Percentiles rank a stretch among this genome's conserved stretches.
These are phyloP conservation scores for Cylindrotheca fusiformis DNA, from an alignment of 108 stramenopile species.

Conservation along the genomic window DNA sequence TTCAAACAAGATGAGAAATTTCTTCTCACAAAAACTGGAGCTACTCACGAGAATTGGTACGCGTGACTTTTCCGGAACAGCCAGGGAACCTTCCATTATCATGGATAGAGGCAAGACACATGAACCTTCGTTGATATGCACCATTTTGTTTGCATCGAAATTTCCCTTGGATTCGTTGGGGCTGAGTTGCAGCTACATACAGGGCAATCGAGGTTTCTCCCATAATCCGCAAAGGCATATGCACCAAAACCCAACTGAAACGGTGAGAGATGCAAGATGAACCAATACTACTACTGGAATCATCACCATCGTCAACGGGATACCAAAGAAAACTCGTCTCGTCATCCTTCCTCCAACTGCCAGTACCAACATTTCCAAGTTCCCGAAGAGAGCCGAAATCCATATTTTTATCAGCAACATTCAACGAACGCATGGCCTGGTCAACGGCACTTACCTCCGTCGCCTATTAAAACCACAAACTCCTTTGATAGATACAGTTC, in stretches of 20 bases:
- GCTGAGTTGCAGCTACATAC: neutral
- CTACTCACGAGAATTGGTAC: neutral
- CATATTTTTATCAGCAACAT: neutral
- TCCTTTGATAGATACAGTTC: neutral
- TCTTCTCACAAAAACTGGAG: constrained; percentile 1
- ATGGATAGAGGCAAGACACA: neutral
- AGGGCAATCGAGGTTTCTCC: neutral
- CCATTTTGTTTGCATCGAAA: neutral
- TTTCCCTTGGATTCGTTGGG: neutral
- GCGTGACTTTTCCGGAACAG: neutral
- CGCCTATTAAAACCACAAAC: neutral
- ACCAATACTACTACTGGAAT: neutral
- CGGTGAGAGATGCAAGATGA: neutral
- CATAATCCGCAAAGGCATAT: constrained; percentile 1
- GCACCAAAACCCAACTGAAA: neutral
- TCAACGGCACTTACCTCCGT: neutral
- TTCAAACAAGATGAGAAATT: neutral
- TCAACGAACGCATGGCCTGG: neutral
- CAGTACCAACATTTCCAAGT: neutral
- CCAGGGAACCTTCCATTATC: neutral
- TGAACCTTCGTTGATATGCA: neutral
- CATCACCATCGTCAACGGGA: neutral
- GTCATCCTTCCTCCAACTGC: too few species aligned
- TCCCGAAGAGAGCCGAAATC: neutral
- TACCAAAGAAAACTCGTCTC: neutral